These are phyloP conservation scores for Letharia columbiana DNA, from an alignment of 495 filamentous ascomycete species.

Conservation along the genomic window DNA sequence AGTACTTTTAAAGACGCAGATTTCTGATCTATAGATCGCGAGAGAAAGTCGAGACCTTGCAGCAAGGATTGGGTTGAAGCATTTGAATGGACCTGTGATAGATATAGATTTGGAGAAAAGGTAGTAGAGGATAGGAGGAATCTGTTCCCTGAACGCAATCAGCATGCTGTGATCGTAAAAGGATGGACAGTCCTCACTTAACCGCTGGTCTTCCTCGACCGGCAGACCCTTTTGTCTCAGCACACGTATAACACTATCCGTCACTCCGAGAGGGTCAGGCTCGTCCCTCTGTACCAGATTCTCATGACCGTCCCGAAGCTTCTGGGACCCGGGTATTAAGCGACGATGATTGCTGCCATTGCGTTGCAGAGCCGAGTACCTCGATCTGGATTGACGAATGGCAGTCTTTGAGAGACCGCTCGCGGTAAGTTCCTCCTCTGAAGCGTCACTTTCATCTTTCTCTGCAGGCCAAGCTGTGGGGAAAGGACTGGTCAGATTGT, in stretches of 20 bases:
- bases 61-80: conserved; percentile 73
- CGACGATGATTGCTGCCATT: conserved; percentile 58
- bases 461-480: conserved; percentile 82
- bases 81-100: conserved; percentile 79
- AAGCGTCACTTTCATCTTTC: conserved; percentile 62
- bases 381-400: conserved; percentile 57
- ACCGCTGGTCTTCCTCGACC: conserved; percentile 72
- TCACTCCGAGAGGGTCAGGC: conserved; percentile 74
- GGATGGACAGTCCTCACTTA: conserved; percentile 48
- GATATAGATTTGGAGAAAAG: conserved; percentile 84
- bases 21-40: conserved; percentile 90
- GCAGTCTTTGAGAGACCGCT: conserved; percentile 37
- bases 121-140: conserved; percentile 92
- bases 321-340: conserved; percentile 58
- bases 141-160: conserved; percentile 55
- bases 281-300: conserved; percentile 82
- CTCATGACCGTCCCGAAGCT: conserved; percentile 56
- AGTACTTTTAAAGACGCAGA: conserved; percentile 90
- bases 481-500: conserved; percentile 71
- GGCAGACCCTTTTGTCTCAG: conserved; percentile 67
- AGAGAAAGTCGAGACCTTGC: conserved; percentile 70
- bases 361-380: conserved; percentile 76
- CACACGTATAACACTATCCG: conserved; percentile 74
- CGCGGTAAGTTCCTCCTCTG: conserved; percentile 52
- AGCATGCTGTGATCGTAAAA: conserved; percentile 10